These are phyloP conservation scores for Chalciporus sphaerocephalus DNA, from an alignment of 768 basidiomycete species.

Conservation along the genomic window DNA sequence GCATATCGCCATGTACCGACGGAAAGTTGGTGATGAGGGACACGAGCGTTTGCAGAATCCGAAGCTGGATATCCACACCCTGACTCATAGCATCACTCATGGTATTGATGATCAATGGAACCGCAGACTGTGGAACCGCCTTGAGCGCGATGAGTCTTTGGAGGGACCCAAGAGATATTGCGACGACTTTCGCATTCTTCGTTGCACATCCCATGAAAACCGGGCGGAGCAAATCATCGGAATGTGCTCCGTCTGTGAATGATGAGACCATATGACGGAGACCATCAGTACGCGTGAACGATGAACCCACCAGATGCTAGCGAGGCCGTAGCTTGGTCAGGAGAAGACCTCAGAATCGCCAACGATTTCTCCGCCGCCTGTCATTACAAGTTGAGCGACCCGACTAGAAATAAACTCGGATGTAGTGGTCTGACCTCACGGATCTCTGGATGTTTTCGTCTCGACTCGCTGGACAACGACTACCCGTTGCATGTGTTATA, in stretches of 20 bases:
- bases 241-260: slow-evolving; percentile 64
- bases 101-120: slow-evolving; percentile 75
- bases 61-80: slow-evolving; percentile 95
- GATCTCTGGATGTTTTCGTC: slow-evolving; percentile 87
- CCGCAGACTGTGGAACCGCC: slow-evolving; percentile 76
- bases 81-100: slow-evolving; percentile 87
- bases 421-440: slow-evolving; percentile 63
- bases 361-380: slow-evolving; percentile 87
- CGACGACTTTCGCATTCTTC: slow-evolving; percentile 90
- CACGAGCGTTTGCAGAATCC: slow-evolving; percentile 87
- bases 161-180: slow-evolving; percentile 85
- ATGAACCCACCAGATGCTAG: slow-evolving; percentile 64
- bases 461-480: slow-evolving; percentile 86
- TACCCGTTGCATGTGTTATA: slow-evolving; percentile 26
- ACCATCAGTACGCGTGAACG: neutral
- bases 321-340: slow-evolving; percentile 69
- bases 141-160: slow-evolving; percentile 86
- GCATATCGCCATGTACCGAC: slow-evolving; percentile 69
- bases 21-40: slow-evolving; percentile 88
- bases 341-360: slow-evolving; percentile 72
- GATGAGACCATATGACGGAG: slow-evolving; percentile 9
- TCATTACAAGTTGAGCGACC: slow-evolving; percentile 11
- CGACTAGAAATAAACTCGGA: neutral
- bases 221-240: slow-evolving; percentile 76
- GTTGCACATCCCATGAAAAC: slow-evolving; percentile 94